These are phyloP conservation scores for Talaromyces borbonicus DNA, from an alignment of 495 filamentous ascomycete genomes.

Conservation along the genomic window DNA sequence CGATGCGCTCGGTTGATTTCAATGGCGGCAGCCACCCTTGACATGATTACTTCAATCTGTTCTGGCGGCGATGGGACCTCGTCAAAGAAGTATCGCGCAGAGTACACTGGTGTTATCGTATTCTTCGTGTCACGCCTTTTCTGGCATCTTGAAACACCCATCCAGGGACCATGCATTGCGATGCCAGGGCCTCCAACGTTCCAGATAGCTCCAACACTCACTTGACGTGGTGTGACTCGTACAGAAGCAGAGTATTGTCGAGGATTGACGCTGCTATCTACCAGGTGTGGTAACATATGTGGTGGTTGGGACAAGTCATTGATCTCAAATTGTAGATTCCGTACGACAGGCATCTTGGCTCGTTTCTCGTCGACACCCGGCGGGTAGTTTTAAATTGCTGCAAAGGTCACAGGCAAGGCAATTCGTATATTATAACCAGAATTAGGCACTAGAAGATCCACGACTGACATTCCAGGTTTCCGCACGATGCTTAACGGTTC, in stretches of 20 bases:
- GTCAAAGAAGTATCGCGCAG: constrained; percentile 49
- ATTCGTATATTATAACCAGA: no score
- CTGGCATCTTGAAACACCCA: constrained; percentile 48
- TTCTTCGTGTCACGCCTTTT: constrained; percentile 56
- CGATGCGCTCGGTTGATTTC: constrained; percentile 62
- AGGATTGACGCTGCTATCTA: constrained; percentile 17
- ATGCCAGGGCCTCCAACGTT: constrained; percentile 60
- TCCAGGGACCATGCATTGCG: constrained; percentile 29
- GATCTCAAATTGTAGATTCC: constrained; percentile 14
- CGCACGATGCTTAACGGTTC: no score
- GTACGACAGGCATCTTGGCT: no score
- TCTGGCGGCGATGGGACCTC: constrained; percentile 42
- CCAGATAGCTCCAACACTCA: constrained; percentile 70
- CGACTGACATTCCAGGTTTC: no score
- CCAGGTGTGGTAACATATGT: constrained; percentile 26
- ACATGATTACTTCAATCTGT: constrained; percentile 58
- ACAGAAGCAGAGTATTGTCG: constrained; percentile 4
- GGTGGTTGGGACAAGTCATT: constrained; percentile 15
- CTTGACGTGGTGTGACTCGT: constrained; percentile 21
- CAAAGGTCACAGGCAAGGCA: no score
- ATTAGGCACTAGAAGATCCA: no score
- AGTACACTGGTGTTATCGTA: constrained; percentile 65
- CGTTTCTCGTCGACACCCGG: no score
- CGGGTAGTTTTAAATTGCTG: no score
- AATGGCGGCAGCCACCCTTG: constrained; percentile 70